Evolutionary conservation across 345 rosid genomes (phyloP).

Genomic region (Dimocarpus longan): DNA sequence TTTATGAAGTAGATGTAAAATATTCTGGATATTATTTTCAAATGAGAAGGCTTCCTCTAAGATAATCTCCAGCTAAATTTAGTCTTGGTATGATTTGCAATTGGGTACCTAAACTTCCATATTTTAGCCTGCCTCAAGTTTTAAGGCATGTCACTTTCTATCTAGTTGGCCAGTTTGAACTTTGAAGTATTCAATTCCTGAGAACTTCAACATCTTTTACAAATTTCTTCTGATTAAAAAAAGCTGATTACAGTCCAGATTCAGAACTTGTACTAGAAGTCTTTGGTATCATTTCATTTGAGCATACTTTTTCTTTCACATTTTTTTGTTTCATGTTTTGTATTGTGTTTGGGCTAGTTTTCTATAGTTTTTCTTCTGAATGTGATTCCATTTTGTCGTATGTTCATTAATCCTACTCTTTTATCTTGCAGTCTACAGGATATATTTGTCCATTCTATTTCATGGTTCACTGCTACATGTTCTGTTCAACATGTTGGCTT

Average conservation of each 20-base stretch:
- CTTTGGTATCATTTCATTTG: slow-evolving; percentile 12
- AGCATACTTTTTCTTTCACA: background rate
- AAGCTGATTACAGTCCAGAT: background rate
- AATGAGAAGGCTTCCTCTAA: background rate
- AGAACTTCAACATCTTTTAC: background rate
- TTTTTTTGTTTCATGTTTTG: background rate
- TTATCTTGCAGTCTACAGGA: slow-evolving; percentile 76
- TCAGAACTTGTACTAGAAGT: background rate
- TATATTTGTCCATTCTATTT: slow-evolving; percentile 72
- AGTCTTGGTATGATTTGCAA: background rate
- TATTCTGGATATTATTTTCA: slow-evolving; percentile 1
- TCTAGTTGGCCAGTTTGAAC: background rate
- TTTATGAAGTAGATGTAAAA: background rate
- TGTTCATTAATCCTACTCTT: slow-evolving; percentile 16
- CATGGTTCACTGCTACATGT: slow-evolving; percentile 94
- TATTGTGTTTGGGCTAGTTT: background rate
- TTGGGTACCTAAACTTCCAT: background rate
- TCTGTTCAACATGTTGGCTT: slow-evolving; percentile 93
- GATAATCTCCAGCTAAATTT: background rate
- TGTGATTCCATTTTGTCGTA: background rate
- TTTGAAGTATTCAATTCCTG: background rate
- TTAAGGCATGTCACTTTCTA: background rate
- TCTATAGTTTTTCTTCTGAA: background rate
- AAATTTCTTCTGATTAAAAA: background rate
- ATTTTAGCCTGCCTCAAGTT: background rate